Evolutionary conservation across 2,329 filamentous ascomycete species (phyloP).

Genomic region (Xylariaceae sp.): DNA sequence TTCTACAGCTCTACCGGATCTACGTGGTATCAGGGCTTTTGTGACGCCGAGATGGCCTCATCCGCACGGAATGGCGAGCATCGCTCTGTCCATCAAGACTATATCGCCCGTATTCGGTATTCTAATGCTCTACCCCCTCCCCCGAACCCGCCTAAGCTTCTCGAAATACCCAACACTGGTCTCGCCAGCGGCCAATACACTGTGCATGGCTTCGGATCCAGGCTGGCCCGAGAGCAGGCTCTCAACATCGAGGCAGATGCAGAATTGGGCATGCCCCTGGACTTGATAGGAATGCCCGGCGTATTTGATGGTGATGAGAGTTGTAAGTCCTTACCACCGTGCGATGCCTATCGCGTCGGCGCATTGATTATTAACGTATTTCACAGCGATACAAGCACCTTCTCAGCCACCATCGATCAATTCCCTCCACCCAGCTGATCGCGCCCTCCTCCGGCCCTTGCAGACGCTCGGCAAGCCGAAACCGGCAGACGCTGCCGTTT

Average conservation of each 20-base stretch:
- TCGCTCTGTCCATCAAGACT: slow-evolving; percentile 79
- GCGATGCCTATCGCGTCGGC: slow-evolving; percentile 1
- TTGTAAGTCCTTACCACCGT: slow-evolving; percentile 54
- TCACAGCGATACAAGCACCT: slow-evolving; percentile 73
- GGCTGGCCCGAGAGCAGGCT: slow-evolving; percentile 83
- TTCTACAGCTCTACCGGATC: too few species aligned
- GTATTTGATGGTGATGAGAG: slow-evolving; percentile 94
- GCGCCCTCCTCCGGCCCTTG: slow-evolving; percentile 74
- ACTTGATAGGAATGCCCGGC: slow-evolving; percentile 88
- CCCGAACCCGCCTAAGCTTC: slow-evolving; percentile 89
- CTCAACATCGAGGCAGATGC: slow-evolving; percentile 96
- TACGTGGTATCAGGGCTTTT: slow-evolving; percentile 6
- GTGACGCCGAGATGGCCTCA: slow-evolving; percentile 39
- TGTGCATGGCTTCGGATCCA: slow-evolving; percentile 81
- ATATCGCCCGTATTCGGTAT: slow-evolving; percentile 92
- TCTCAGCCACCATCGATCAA: slow-evolving; percentile 67
- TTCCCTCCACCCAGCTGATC: slow-evolving; percentile 81
- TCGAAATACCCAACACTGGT: slow-evolving; percentile 93
- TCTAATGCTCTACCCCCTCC: slow-evolving; percentile 93
- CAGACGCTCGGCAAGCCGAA: slow-evolving; percentile 81
- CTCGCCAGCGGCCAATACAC: slow-evolving; percentile 84
- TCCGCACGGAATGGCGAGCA: slow-evolving; percentile 45
- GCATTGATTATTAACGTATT: slow-evolving; percentile 16
- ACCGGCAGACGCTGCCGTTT: slow-evolving; percentile 70
- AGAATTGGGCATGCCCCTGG: slow-evolving; percentile 94